Base-by-base conservation (phyloP, 2,329 filamentous ascomycete genomes). In the Hypoxylon sp. region DNA sequence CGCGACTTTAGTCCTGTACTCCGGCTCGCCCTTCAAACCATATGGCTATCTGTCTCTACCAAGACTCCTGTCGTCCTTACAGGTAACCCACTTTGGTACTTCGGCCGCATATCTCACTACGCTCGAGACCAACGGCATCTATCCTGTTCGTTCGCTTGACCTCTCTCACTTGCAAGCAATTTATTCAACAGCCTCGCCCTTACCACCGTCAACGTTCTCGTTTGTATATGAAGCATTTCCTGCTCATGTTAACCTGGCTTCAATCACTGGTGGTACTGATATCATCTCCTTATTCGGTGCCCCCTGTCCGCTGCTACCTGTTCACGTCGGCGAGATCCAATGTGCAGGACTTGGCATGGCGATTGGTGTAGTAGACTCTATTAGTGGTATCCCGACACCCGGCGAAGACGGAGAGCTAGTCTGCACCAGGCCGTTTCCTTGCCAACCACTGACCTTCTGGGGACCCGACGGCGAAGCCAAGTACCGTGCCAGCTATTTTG, bases 241-340 rank as follows among this genome's bases (percentile, higher is more conserved):
- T 1, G 76, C 86, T 0, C 83, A 87, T n/a, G 85, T 98, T 71
- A 95, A 98, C 79, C 88, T 98, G 6, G 93, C 90, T 52, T 97
- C 93, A 62, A 98, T 99, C 75, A 98, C 95, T 0, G 96, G 96
- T 38, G 96, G 95, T 53, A 98, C 95, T 2, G 96, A 99, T 78
- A 98, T 98, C 74, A 93, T 98, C 71, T 97, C 94, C 0, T 88
- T 98, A 34, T 99, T 98, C 75, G 95, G 94, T 46, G 91, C 93
- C 0, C 92, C 94, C 0, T 95, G 91, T 60, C 91, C 91, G 0
- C 84, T 94, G 3, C 83, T 93, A 0, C 91, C 92, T 1, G 91
- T 95, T 19, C 84, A 89, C 69, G 83, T 84, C 1, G 92, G 92
- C 23, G 90, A 94, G 76, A 93, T 94, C 51, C 92, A 95, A 79